Evolutionary conservation across 441 rosid genomes (phyloP).

Genomic region (Sinapis alba): DNA sequence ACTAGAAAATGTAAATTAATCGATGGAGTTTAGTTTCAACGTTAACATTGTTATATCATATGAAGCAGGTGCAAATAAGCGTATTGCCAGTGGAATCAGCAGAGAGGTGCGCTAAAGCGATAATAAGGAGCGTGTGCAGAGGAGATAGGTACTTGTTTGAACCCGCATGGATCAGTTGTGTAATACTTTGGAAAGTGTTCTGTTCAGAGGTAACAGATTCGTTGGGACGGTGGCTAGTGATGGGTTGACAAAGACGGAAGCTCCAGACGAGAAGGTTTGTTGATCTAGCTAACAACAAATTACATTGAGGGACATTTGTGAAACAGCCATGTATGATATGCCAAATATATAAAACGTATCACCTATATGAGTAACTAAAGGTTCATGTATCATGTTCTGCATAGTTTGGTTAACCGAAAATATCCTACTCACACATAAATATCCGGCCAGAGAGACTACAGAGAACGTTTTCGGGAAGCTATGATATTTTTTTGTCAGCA

Average conservation of each 20-base stretch:
- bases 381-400: background rate
- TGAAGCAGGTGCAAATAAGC: constrained; percentile 23
- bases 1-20: background rate
- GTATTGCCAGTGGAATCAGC: constrained; percentile 33
- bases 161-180: constrained; percentile 47
- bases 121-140: constrained; percentile 53
- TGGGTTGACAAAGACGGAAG: background rate
- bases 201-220: constrained; percentile 36
- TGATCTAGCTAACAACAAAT: constrained; percentile 1
- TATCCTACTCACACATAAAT: background rate
- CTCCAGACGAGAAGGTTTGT: constrained; percentile 12
- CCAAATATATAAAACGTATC: background rate
- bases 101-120: constrained; percentile 49
- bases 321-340: background rate
- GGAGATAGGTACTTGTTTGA: constrained; percentile 57
- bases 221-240: constrained; percentile 25
- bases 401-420: background rate
- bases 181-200: constrained; percentile 21
- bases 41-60: background rate
- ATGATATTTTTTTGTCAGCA: too few species aligned
- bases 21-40: background rate
- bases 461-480: too few species aligned
- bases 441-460: background rate
- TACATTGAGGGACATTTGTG: background rate
- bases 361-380: background rate